A percentile compares a stretch with the other conserved stretches of the same genome.
Conservation (phyloP, 768 basidiomycete genomes). For the Lactarius indigo region DNA sequence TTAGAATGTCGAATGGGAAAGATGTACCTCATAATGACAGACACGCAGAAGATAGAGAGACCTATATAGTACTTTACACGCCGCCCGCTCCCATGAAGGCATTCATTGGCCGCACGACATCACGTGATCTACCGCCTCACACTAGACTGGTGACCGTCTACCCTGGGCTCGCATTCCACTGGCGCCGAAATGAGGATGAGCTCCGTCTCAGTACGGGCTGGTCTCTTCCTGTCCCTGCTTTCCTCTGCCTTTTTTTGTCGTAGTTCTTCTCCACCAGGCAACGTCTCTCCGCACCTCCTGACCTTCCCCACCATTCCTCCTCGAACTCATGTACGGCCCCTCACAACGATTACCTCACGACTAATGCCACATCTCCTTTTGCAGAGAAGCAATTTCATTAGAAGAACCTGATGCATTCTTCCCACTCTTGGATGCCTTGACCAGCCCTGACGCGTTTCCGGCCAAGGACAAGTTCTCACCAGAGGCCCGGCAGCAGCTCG, state of each 20-base stretch:
- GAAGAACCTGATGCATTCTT: slow-evolving; percentile 76
- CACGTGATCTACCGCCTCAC: too few species aligned
- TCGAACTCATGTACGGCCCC: slow-evolving; percentile 13
- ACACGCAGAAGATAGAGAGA: too few species aligned
- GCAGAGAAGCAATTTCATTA: slow-evolving; percentile 75
- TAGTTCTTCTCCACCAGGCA: slow-evolving; percentile 32
- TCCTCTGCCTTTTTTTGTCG: not conserved
- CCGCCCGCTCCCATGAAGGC: too few species aligned
- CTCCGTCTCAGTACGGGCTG: not conserved
- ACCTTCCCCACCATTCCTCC: slow-evolving; percentile 32
- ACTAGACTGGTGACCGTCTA: too few species aligned
- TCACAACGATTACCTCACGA: not conserved
- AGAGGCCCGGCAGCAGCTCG: slow-evolving; percentile 51
- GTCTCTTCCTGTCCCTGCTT: slow-evolving; percentile 6
- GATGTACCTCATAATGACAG: too few species aligned
- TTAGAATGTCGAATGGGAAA: not conserved
- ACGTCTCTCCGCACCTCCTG: slow-evolving; percentile 38
- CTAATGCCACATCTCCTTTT: not conserved
- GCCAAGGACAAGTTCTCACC: slow-evolving; percentile 38
- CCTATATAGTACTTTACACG: too few species aligned
- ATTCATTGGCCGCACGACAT: too few species aligned
- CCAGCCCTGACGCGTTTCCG: slow-evolving; percentile 45
- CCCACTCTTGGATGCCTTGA: slow-evolving; percentile 63
- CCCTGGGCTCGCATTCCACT: too few species aligned
- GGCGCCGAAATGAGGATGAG: slow-evolving; percentile 2